Evolutionary conservation across 805 yeast genomes (phyloP).

Genomic region (Teunomyces funiuensis): DNA sequence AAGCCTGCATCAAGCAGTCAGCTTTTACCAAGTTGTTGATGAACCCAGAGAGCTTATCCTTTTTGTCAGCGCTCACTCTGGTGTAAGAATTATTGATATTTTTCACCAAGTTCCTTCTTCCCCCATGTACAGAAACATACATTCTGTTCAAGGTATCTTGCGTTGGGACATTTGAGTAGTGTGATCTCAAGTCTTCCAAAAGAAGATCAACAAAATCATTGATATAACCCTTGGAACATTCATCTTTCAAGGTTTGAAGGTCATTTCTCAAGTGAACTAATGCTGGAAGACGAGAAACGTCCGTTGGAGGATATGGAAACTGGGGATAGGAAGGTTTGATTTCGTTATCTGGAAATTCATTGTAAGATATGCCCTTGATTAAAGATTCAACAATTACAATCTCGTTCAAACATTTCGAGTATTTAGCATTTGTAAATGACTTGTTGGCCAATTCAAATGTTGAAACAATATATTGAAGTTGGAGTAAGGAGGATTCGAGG

Average conservation of each 20-base stretch:
- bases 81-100: slow-evolving; percentile 35
- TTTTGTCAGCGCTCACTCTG: slow-evolving; percentile 38
- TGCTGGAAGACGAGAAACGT: slow-evolving; percentile 50
- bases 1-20: slow-evolving; percentile 61
- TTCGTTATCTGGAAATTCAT: slow-evolving; percentile 18
- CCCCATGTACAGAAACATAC: slow-evolving; percentile 23
- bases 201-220: slow-evolving; percentile 55
- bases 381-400: slow-evolving; percentile 58
- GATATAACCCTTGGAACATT: slow-evolving; percentile 69
- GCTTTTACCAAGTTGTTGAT: slow-evolving; percentile 61
- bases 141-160: slow-evolving; percentile 54
- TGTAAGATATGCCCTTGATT: slow-evolving; percentile 45
- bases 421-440: slow-evolving; percentile 44
- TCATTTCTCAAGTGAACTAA: slow-evolving; percentile 50
- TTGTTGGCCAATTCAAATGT: slow-evolving; percentile 35
- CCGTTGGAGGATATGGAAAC: slow-evolving; percentile 33
- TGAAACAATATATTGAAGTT: slow-evolving; percentile 42
- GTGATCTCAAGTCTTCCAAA: slow-evolving; percentile 59
- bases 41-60: slow-evolving; percentile 43
- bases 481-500: slow-evolving; percentile 61
- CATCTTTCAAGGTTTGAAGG: slow-evolving; percentile 54
- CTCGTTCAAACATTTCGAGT: slow-evolving; percentile 55
- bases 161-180: slow-evolving; percentile 49
- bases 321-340: slow-evolving; percentile 18
- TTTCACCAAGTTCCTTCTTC: slow-evolving; percentile 18